Percentiles rank a stretch among this genome's conserved stretches.
Evolutionary conservation across 2,329 filamentous ascomycete genomes (phyloP).

Genomic region (Balansia obtecta): DNA sequence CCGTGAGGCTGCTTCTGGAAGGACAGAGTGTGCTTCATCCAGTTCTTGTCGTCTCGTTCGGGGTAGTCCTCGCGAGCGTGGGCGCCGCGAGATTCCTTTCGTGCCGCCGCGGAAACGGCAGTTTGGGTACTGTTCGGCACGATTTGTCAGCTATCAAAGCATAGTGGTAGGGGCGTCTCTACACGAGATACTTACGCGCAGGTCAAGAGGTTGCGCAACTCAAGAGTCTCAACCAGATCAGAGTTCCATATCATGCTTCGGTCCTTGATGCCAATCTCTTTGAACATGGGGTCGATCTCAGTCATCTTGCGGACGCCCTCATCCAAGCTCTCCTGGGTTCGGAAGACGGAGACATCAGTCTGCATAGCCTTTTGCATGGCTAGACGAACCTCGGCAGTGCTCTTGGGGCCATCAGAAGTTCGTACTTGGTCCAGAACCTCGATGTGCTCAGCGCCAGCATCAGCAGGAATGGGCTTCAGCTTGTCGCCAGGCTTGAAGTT

Average conservation of each 20-base stretch:
- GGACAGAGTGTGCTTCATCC: conserved; percentile 98
- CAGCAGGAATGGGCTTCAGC: conserved; percentile 67
- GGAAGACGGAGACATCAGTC: conserved; percentile 91
- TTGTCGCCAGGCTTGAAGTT: conserved; percentile 76
- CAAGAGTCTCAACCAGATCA: conserved; percentile 89
- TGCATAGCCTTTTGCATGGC: conserved; percentile 99
- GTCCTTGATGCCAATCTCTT: conserved; percentile 87
- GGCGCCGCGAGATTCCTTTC: conserved; percentile 94
- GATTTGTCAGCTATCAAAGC: not conserved
- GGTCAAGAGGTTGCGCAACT: conserved; percentile 88
- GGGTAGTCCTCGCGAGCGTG: conserved; percentile 96
- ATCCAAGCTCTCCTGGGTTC: conserved; percentile 84
- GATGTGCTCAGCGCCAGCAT: conserved; percentile 82
- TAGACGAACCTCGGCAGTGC: conserved; percentile 75
- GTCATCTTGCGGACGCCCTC: conserved; percentile 84
- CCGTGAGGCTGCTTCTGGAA: conserved; percentile 92
- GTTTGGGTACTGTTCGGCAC: conserved; percentile 60
- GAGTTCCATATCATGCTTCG: conserved; percentile 99
- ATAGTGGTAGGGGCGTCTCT: not conserved
- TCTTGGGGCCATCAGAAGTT: conserved; percentile 72
- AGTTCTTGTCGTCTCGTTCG: conserved; percentile 87
- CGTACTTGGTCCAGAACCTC: conserved; percentile 75
- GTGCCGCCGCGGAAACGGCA: conserved; percentile 75
- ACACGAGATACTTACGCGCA: conserved; percentile 63
- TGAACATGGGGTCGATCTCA: conserved; percentile 69